Conservation (phyloP, 768 basidiomycete species). For the Crucibulum laeve region DNA sequence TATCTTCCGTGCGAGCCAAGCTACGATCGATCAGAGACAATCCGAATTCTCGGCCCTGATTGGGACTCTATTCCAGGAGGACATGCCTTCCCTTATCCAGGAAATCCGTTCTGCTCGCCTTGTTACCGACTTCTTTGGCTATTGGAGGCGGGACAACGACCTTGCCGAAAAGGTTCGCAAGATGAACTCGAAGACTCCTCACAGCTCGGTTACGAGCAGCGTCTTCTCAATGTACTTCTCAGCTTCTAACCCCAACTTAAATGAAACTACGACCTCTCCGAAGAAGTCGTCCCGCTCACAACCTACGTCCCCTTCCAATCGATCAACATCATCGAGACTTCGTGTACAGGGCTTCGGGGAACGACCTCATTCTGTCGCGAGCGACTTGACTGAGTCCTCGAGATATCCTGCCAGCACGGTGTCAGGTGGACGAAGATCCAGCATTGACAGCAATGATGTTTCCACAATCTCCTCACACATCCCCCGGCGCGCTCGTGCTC, state of each 20-base stretch:
- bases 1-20: conserved; percentile 67
- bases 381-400: background rate
- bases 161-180: conserved; percentile 37
- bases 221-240: conserved; percentile 60
- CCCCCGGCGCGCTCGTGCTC: conserved; percentile 28
- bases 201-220: conserved; percentile 47
- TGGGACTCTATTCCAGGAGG: conserved; percentile 50
- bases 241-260: conserved; percentile 25
- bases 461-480: conserved; percentile 7
- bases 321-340: conserved; percentile 6
- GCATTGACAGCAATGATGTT: conserved; percentile 13
- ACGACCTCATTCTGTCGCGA: background rate
- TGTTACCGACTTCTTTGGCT: conserved; percentile 75
- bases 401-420: background rate
- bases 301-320: conserved; percentile 11
- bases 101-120: conserved; percentile 57
- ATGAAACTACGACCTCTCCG: background rate
- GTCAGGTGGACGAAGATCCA: conserved; percentile 6
- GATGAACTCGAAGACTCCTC: conserved; percentile 18
- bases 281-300: conserved; percentile 3
- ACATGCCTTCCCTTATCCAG: conserved; percentile 59
- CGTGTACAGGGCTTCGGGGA: background rate
- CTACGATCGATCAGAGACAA: conserved; percentile 60
- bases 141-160: conserved; percentile 73
- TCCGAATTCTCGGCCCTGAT: conserved; percentile 58